A percentile compares a stretch with the other conserved stretches of the same genome.
These are phyloP conservation scores for Trematosphaeria pertusa DNA, from an alignment of 2,329 filamentous ascomycete species.

Conservation along the genomic window DNA sequence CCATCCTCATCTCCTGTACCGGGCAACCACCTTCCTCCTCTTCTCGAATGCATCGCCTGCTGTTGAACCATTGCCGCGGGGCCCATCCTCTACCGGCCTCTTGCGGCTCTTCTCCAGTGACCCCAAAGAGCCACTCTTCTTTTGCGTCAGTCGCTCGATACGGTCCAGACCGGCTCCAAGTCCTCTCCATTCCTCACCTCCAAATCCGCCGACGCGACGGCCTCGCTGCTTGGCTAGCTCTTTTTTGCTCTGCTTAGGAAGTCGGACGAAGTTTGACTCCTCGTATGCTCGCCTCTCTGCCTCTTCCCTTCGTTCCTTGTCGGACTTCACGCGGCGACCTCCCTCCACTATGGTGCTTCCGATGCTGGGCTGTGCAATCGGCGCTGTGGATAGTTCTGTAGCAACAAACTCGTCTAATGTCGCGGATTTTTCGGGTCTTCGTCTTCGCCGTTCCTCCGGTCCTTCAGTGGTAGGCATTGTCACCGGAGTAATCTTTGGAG, in stretches of 20 bases:
- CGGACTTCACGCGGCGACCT: conserved; percentile 80
- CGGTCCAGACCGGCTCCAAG: conserved; percentile 85
- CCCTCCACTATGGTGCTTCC: conserved; percentile 84
- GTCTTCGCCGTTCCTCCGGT: conserved; percentile 66
- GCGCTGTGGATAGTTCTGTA: conserved; percentile 81
- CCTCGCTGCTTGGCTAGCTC: conserved; percentile 71
- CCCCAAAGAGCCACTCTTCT: conserved; percentile 61
- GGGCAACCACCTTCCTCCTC: conserved; percentile 45
- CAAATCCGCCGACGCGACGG: conserved; percentile 66
- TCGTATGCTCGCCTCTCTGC: conserved; percentile 85
- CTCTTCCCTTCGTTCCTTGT: conserved; percentile 77
- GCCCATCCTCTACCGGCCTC: conserved; percentile 75
- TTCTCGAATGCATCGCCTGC: conserved; percentile 76
- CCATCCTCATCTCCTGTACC: conserved; percentile 30
- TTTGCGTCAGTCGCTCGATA: conserved; percentile 81
- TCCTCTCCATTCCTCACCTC: conserved; percentile 91
- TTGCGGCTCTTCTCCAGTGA: conserved; percentile 87
- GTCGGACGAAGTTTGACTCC: conserved; percentile 86
- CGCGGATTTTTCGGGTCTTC: conserved; percentile 73
- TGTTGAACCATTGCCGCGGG: conserved; percentile 67
- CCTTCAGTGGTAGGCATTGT: conserved; percentile 75
- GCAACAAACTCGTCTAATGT: conserved; percentile 92
- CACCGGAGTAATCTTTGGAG: conserved; percentile 86
- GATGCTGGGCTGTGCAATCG: conserved; percentile 85
- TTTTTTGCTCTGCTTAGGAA: conserved; percentile 89